phyloP scores from a whole-genome alignment of 1,284 basidiomycete species.

The Trametes pubescens region DNA sequence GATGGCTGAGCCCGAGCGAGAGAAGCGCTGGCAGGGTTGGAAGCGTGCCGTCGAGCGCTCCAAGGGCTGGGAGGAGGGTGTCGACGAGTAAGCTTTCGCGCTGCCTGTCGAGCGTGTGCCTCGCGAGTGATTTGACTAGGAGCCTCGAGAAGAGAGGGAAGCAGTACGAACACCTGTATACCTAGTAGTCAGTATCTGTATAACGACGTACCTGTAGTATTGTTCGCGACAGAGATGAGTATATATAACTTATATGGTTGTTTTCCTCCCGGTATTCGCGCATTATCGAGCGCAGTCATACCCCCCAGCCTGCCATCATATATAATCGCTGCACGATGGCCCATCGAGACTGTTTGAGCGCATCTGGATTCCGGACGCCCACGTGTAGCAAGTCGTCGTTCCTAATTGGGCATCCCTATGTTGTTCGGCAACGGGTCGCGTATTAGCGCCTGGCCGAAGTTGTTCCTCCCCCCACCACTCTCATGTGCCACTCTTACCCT shows the following conservation, averaged over 20 bases:
- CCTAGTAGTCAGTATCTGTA: slow-evolving; percentile 6
- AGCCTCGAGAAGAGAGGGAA: slow-evolving; percentile 1
- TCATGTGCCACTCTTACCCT: not conserved
- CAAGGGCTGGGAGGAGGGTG: slow-evolving; percentile 78
- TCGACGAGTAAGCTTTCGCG: slow-evolving; percentile 45
- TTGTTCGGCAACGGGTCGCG: not conserved
- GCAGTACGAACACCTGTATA: slow-evolving; percentile 14
- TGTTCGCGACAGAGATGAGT: not conserved
- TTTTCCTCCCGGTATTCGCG: slow-evolving; percentile 13
- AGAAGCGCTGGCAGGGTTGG: slow-evolving; percentile 80
- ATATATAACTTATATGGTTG: not conserved
- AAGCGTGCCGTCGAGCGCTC: slow-evolving; percentile 85
- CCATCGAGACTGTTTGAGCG: no score
- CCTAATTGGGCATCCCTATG: not conserved
- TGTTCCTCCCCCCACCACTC: not conserved
- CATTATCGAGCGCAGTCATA: slow-evolving; percentile 18
- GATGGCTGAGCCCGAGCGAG: slow-evolving; percentile 61
- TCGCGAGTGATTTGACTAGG: not conserved
- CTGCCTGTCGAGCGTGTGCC: not conserved
- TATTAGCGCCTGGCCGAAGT: not conserved
- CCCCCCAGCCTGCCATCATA: no score
- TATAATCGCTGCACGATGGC: no score
- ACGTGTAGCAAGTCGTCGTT: not conserved
- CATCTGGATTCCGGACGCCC: no score
- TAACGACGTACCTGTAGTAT: not conserved